Percentiles rank a stretch among this genome's conserved stretches.
Evolutionary conservation across 768 basidiomycete genomes (phyloP).

Genomic region (Leucosporidium creatinivorum): DNA sequence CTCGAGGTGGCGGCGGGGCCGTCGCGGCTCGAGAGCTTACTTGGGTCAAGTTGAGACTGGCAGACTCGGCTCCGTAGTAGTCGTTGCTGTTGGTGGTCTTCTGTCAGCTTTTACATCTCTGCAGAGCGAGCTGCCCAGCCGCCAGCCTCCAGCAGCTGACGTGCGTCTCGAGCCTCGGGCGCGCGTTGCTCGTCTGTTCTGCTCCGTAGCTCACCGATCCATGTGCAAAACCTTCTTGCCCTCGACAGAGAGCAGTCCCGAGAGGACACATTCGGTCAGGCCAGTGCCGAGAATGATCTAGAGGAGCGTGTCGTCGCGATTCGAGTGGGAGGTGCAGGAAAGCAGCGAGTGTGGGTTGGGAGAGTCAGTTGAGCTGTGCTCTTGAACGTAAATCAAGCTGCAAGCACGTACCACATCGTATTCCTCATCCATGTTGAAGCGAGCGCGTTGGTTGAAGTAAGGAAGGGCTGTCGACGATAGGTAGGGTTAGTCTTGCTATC

Average conservation of each 20-base stretch:
- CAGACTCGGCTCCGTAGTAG: slow-evolving; percentile 97
- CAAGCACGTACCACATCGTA: slow-evolving; percentile 66
- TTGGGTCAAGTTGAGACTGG: slow-evolving; percentile 94
- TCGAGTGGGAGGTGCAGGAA: background rate
- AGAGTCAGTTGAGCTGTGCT: background rate
- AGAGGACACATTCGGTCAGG: slow-evolving; percentile 95
- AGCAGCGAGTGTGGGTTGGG: background rate
- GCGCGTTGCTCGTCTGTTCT: background rate
- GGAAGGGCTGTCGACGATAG: background rate
- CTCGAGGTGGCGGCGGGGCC: background rate
- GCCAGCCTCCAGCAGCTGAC: background rate
- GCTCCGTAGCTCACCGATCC: slow-evolving; percentile 51
- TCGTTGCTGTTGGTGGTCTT: slow-evolving; percentile 54
- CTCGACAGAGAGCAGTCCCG: slow-evolving; percentile 95
- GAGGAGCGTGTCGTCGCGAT: background rate
- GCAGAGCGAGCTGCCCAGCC: background rate
- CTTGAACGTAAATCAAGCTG: background rate
- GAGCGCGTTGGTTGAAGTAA: background rate
- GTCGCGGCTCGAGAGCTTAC: slow-evolving; percentile 46
- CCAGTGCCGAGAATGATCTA: slow-evolving; percentile 86
- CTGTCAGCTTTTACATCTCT: background rate
- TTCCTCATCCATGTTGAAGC: slow-evolving; percentile 83
- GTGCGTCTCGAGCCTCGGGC: background rate
- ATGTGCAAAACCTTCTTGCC: slow-evolving; percentile 99
- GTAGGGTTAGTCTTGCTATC: slow-evolving; percentile 48